Base-by-base conservation (phyloP, 1,139 yeast genomes). In the Pneumocystis sp. region DNA sequence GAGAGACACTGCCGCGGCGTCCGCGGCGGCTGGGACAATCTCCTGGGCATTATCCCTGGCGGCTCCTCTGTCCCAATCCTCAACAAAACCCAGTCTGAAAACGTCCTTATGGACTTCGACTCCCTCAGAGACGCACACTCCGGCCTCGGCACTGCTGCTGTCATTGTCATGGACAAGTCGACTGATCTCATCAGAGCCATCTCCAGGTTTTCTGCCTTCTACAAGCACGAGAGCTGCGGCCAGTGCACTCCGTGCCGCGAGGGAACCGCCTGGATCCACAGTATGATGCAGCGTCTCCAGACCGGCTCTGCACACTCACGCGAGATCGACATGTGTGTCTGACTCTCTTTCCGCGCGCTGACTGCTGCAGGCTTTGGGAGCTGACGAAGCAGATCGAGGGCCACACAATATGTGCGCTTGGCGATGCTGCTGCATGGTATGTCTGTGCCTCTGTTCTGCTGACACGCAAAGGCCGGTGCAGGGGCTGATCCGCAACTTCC, bases 211-310 rank as follows among this genome's bases (percentile, higher is more conserved):
- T 76, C 91, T 62, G 83, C 86, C 65, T 88, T 88, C 76, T 89
- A 87, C 79, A 87, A 86, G 79, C 96, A 88, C 76, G 96, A 88
- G 80, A 86, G 95, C 12, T 88, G 96, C 78, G 96, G 96, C 68
- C 96, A 88, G 78, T 88, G 96, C 80, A 88, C 96, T 19, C 96
- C 96, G 67, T 89, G 96, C 78, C 85, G 96, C 77, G 96, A 89
- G 79, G 96, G 96, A 68, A 89, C 96, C 63, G 86, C 95, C 42
- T 88, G 93, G 87, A 79, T 88, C 70, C 80, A 82, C 68, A 86
- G 83, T 77, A 85, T 87, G 82, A 88, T 88, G 96, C 87, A 86
- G 74, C 83, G 96, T 74, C 82, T 89, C 75, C 82, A 79, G 67
- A 78, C 77, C 67, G 96, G 96, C 63, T 93, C 87, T 79, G 95